These are phyloP conservation scores for Boletus patriciae DNA, from an alignment of 768 basidiomycete species.

Conservation along the genomic window DNA sequence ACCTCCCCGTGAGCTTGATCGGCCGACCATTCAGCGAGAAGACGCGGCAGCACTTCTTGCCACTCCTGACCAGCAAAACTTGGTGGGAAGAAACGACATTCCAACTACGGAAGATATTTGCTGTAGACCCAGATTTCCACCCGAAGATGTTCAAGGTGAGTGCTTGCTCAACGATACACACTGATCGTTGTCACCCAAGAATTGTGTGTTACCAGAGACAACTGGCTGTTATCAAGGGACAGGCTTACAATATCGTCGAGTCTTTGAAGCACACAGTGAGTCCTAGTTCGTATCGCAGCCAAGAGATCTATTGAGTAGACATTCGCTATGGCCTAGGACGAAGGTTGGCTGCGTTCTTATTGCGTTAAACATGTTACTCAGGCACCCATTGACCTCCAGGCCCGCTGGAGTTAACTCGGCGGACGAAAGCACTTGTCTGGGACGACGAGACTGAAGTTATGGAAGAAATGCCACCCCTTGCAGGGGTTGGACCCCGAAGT, in stretches of 20 bases:
- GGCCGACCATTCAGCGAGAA: conserved; percentile 83
- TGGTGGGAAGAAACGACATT: conserved; percentile 93
- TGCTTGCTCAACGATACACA: conserved; percentile 5
- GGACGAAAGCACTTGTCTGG: conserved; percentile 79
- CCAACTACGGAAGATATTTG: conserved; percentile 73
- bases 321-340: conserved; percentile 52
- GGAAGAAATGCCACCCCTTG: conserved; percentile 46
- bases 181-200: conserved; percentile 6
- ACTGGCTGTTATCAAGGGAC: conserved; percentile 90
- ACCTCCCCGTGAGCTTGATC: conserved; percentile 80
- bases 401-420: conserved; percentile 87
- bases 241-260: conserved; percentile 88
- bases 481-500: conserved; percentile 35
- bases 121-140: conserved; percentile 82
- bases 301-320: conserved; percentile 2
- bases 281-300: conserved; percentile 12
- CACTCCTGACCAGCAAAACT: conserved; percentile 73
- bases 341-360: conserved; percentile 48
- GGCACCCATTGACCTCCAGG: conserved; percentile 43
- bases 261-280: conserved; percentile 74
- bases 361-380: neutral
- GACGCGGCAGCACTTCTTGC: conserved; percentile 80
- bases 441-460: conserved; percentile 79
- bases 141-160: conserved; percentile 84
- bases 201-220: conserved; percentile 54